Base-by-base conservation (phyloP, 2,329 filamentous ascomycete species). In the Penicillium brasilianum region DNA sequence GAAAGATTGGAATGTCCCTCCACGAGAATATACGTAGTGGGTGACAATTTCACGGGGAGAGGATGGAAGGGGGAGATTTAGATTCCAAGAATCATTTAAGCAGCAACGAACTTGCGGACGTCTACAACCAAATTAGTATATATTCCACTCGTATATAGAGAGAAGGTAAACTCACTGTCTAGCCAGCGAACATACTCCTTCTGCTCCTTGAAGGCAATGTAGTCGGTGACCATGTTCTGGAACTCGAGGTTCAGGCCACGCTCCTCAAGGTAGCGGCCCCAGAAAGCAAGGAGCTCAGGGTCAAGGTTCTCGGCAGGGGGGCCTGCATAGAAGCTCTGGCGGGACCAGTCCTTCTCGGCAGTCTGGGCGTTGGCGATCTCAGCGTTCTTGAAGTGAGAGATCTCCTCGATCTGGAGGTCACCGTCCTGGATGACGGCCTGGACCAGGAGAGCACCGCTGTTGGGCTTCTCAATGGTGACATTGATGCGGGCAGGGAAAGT, bases 121-220 rank as follows among this genome's bases (percentile, higher is more conserved):
- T 90, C 91, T 85, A 30, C 5, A 10, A 18, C 4, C 4, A 2
- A 44, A 62, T 75, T 69, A 75, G 70, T 54, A 63, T 62, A 34
- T 65, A 56, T 18, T 10, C 44, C 16, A 13, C 7, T 4, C 2
- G 18, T 3, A 18, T 2, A 11, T 32, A 0, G 11, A 14, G 25
- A 3, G 3, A 20, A 30, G 22, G 10, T n/a, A 58, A 57, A 72
- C 83, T 78, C 78, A 85, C 85, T 87, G 78, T 88, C 86, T 78
- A 99, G 83, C 95, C 96, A 99, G 68, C 85, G 82, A 64, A 96
- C 82, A 80, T 99, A 99, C 85, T 99, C 95, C 81, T 88, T 90
- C 87, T 98, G 94, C 87, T 99, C 95, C 89, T 99, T 99, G 81
- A 91, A 87, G 76, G 98, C 93, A 74, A 98, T 93, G 82, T 97